A percentile compares a stretch with the other conserved stretches of the same genome.
phyloP scores from a whole-genome alignment of 257 asterid species.

The Perilla frutescens region DNA sequence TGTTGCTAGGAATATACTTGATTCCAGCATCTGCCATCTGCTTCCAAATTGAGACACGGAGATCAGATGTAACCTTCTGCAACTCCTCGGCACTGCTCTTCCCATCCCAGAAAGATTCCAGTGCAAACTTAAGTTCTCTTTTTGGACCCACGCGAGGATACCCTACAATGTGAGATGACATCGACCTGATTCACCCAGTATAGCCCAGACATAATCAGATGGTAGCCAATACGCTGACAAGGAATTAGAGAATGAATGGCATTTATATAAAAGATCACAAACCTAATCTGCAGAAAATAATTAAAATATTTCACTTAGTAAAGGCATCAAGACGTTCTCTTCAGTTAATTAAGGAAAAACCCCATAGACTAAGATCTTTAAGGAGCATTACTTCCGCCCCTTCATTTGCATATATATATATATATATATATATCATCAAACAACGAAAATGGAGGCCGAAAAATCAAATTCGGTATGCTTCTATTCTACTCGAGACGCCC shows the following conservation, averaged over 20 bases:
- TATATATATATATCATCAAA: conserved; percentile 6
- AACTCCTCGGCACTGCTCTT: conserved; percentile 69
- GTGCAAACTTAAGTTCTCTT: conserved; percentile 74
- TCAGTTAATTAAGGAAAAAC: not conserved
- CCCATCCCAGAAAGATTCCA: conserved; percentile 88
- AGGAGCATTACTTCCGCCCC: not conserved
- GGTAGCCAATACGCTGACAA: not conserved
- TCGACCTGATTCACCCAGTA: conserved; percentile 47
- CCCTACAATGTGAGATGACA: conserved; percentile 85
- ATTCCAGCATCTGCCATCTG: conserved; percentile 85
- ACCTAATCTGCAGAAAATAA: not conserved
- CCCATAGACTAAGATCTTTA: not conserved
- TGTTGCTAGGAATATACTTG: conserved; percentile 85
- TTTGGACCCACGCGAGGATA: conserved; percentile 79
- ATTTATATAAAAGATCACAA: not conserved
- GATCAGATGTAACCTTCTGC: conserved; percentile 67
- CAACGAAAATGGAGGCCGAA: not conserved
- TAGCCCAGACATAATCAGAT: conserved; percentile 10
- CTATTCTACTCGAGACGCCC: not conserved
- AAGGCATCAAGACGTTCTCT: not conserved
- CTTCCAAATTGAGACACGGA: conserved; percentile 74
- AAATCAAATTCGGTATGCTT: not conserved
- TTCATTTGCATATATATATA: conserved; percentile 16
- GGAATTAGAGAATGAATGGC: not conserved
- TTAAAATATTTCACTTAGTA: not conserved